Evolutionary conservation across 257 asterid species (phyloP).

Genomic region (Scutellaria barbata): DNA sequence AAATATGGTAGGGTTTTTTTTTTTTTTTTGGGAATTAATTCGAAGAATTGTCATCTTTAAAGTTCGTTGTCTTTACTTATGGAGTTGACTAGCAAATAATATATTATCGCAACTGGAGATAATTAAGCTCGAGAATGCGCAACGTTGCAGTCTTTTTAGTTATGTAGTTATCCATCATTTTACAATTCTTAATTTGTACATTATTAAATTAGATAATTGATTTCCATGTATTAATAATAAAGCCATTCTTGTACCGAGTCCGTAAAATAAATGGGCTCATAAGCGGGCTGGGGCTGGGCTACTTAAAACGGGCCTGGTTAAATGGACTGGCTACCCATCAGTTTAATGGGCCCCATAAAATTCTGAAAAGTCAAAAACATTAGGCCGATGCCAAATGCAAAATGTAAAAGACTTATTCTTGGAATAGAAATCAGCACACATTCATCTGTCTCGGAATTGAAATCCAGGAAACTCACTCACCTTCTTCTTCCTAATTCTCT

Average conservation of each 20-base stretch:
- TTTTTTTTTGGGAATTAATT: not conserved
- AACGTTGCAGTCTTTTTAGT: no score
- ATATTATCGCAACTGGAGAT: no score
- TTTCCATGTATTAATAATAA: no score
- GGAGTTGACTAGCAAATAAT: not conserved
- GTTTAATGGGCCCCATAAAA: no score
- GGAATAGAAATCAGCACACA: not conserved
- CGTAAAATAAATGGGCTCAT: not conserved
- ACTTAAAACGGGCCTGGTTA: not conserved
- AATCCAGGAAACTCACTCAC: slow-evolving; percentile 5
- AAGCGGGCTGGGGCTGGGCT: not conserved
- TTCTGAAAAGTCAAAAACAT: no score
- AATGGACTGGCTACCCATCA: no score
- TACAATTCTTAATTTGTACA: no score
- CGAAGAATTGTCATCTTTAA: not conserved
- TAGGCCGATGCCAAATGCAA: not conserved
- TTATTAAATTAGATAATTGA: no score
- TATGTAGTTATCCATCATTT: no score
- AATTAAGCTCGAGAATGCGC: no score
- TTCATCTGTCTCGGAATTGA: not conserved
- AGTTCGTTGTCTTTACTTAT: no score
- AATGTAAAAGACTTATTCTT: not conserved
- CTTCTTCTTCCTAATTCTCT: not conserved
- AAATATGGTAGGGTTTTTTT: not conserved
- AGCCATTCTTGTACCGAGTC: no score